A percentile compares a stretch with the other conserved stretches of the same genome.
Conservation (phyloP, 2,329 filamentous ascomycete genomes). For the Didymellaceae sp. region DNA sequence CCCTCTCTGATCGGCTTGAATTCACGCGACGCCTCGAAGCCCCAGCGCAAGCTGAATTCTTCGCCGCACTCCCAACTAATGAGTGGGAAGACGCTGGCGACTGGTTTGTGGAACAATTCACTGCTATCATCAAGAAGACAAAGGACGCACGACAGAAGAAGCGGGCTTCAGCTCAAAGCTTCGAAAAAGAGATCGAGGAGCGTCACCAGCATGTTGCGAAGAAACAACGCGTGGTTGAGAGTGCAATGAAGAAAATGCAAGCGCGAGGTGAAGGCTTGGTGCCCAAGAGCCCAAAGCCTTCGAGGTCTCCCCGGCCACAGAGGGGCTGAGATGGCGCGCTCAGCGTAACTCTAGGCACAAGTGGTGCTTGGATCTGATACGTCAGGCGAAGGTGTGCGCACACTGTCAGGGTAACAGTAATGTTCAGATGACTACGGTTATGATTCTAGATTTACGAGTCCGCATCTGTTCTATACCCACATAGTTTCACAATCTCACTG, state of each 20-base stretch:
- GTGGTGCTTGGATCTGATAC: background rate
- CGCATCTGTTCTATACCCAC: conserved; percentile 9
- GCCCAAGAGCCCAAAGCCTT: conserved; percentile 46
- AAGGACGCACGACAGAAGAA: conserved; percentile 61
- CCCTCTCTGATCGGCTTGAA: conserved; percentile 39
- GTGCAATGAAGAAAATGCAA: conserved; percentile 62
- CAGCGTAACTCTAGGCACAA: background rate
- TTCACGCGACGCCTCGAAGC: conserved; percentile 33
- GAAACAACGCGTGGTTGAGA: conserved; percentile 57
- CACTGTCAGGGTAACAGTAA: too few species aligned
- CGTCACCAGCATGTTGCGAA: conserved; percentile 60
- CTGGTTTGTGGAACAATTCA: conserved; percentile 64
- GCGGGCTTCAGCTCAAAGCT: conserved; percentile 58
- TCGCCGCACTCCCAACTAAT: conserved; percentile 58
- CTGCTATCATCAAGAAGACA: conserved; percentile 57
- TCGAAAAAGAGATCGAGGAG: conserved; percentile 62
- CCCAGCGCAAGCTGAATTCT: conserved; percentile 56
- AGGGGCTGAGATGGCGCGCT: conserved; percentile 1
- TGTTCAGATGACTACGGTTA: too few species aligned
- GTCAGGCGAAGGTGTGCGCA: too few species aligned
- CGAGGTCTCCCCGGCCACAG: conserved; percentile 27
- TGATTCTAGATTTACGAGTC: background rate
- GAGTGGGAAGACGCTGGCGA: conserved; percentile 69
- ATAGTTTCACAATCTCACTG: too few species aligned
- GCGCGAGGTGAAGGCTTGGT: conserved; percentile 61